Evolutionary conservation across 805 yeast species (phyloP), one percentile per base, ranked within the genome.

Genomic region (Myxozyma kluyveri): DNA sequence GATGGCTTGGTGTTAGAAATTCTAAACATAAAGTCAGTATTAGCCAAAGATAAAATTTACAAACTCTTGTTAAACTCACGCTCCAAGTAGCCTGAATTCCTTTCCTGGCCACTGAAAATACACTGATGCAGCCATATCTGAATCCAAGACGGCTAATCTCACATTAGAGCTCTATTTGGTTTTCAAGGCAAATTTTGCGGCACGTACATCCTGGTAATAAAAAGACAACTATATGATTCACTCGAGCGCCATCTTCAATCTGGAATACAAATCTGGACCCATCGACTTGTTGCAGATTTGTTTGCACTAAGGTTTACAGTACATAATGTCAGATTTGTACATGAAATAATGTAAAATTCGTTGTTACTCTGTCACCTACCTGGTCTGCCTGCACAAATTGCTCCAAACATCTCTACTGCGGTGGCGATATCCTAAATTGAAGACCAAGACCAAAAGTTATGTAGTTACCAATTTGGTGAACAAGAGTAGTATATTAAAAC

Each of bases 211-310:
- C 87, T 0, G 99, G 99, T 1, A 93, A 75, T 44, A 90, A 71
- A 66, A 93, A 93, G 3, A 93, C 73, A 0, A 96, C 86, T 36
- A 93, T 75, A 66, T 88, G 95, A 41, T 89, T 84, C 39, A 85
- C 75, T 42, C 75, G 77, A 5, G 84, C 72, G 0, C 88, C 86
- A 60, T 82, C 80, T 47, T 77, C 76, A 24, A 86, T 79, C 32
- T 71, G 75, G 43, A 86, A 75, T 2, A 84, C 83, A 63, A 80
- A 87, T 61, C 86, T 85, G 53, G 78, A 75, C 6, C 76, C 72
- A 35, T 83, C 91, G 4, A 88, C 81, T 61, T 86, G 95, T 50
- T 75, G 68, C 10, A 71, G 44, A 42, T 67, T 64, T 3, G 73
- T 67, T 46, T 69, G 71, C 9, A 29, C 33, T 29, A 29, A n/a